phyloP scores from a whole-genome alignment of 2,329 filamentous ascomycete genomes.

The Coniochaeta sp. region DNA sequence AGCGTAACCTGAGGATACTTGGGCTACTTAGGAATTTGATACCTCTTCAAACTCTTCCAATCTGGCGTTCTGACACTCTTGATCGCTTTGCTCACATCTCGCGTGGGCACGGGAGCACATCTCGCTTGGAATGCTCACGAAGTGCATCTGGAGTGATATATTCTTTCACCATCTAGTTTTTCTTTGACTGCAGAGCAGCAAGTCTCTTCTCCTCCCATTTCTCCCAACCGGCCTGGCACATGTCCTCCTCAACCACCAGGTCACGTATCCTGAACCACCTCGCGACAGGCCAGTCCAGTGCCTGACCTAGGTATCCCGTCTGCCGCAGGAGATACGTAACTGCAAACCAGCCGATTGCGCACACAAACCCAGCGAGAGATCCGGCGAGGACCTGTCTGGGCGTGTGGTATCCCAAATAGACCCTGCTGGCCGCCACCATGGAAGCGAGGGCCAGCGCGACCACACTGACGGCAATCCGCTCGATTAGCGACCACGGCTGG shows the following conservation, averaged over 20 bases:
- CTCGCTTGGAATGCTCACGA: not conserved
- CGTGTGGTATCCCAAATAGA: slow-evolving; percentile 93
- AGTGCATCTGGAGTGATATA: not conserved
- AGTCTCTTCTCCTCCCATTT: slow-evolving; percentile 63
- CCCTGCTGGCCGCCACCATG: slow-evolving; percentile 70
- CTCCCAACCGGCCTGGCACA: slow-evolving; percentile 89
- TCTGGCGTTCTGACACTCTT: no score
- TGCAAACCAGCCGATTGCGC: slow-evolving; percentile 72
- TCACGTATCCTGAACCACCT: slow-evolving; percentile 70
- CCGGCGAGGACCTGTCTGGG: slow-evolving; percentile 81
- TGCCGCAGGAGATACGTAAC: slow-evolving; percentile 60
- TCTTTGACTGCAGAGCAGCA: not conserved
- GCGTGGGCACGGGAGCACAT: not conserved
- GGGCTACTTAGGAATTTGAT: not conserved
- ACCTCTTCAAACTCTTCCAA: no score
- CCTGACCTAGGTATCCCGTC: slow-evolving; percentile 65
- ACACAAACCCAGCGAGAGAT: slow-evolving; percentile 59
- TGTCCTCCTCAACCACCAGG: slow-evolving; percentile 78
- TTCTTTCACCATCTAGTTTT: not conserved
- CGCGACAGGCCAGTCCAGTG: slow-evolving; percentile 56
- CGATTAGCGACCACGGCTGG: slow-evolving; percentile 50
- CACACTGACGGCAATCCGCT: slow-evolving; percentile 49
- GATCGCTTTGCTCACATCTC: not conserved
- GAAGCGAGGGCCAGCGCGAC: slow-evolving; percentile 55
- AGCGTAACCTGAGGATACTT: not conserved